phyloP scores from a whole-genome alignment of 257 asterid genomes.

The Lycium barbarum region DNA sequence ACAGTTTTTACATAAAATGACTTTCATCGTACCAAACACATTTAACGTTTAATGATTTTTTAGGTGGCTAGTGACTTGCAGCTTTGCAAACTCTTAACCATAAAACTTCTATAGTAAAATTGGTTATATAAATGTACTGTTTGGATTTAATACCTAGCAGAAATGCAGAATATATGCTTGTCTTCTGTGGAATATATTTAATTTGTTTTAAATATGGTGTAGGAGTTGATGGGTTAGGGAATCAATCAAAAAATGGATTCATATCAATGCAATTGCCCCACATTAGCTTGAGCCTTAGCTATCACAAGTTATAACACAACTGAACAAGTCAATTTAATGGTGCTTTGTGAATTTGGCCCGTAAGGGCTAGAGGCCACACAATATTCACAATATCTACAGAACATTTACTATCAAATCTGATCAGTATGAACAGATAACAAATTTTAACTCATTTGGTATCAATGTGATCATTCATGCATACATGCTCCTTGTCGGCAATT shows the following conservation, averaged over 20 bases:
- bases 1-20: neutral
- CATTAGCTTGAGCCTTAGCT: slow-evolving; percentile 22
- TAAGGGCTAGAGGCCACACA: slow-evolving; percentile 42
- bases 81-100: neutral
- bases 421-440: slow-evolving; percentile 32
- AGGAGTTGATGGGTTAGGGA: slow-evolving; percentile 27
- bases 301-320: slow-evolving; percentile 26
- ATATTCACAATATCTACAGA: slow-evolving; percentile 32
- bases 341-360: slow-evolving; percentile 31
- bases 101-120: neutral
- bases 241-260: slow-evolving; percentile 32
- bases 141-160: neutral
- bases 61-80: neutral
- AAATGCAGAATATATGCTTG: slow-evolving; percentile 14
- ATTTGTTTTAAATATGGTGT: slow-evolving; percentile 27
- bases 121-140: neutral
- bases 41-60: neutral
- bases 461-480: slow-evolving; percentile 21
- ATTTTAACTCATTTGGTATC: slow-evolving; percentile 28
- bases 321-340: slow-evolving; percentile 31
- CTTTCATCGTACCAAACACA: neutral
- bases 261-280: slow-evolving; percentile 20
- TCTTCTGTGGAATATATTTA: slow-evolving; percentile 11
- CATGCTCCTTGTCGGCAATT: slow-evolving; percentile 30
- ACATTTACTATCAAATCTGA: slow-evolving; percentile 35